phyloP scores from a whole-genome alignment of 2,329 filamentous ascomycete genomes.

The Pseudomassariella vexata region DNA sequence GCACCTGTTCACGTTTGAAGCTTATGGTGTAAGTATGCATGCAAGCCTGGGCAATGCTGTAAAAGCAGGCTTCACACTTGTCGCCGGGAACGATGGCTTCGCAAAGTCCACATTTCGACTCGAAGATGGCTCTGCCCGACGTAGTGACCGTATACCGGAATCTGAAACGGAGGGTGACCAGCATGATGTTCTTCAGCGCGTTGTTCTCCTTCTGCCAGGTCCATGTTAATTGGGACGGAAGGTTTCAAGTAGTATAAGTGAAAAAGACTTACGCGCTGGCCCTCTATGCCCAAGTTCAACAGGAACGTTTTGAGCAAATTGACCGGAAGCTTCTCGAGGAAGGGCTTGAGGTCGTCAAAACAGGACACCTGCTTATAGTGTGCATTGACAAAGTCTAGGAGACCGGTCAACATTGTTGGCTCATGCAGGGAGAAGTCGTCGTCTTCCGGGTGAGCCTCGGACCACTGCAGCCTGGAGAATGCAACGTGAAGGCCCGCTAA shows the following conservation, averaged over 20 bases:
- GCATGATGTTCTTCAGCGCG: constrained; percentile 5
- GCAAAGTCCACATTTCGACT: constrained; percentile 5
- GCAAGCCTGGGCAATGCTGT: constrained; percentile 13
- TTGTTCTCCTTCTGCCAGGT: constrained; percentile 2
- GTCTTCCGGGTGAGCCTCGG: not conserved
- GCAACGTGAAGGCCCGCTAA: constrained; percentile 9
- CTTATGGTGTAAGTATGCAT: constrained; percentile 13
- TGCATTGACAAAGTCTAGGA: constrained; percentile 31
- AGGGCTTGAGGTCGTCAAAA: constrained; percentile 42
- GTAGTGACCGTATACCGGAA: constrained; percentile 8
- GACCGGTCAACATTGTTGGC: no score
- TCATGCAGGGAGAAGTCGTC: no score
- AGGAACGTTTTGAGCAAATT: constrained; percentile 32
- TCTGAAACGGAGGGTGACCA: constrained; percentile 4
- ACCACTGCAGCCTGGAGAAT: constrained; percentile 1
- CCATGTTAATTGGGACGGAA: not conserved
- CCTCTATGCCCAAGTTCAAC: constrained; percentile 16
- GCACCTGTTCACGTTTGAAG: no score
- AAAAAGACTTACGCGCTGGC: constrained; percentile 23
- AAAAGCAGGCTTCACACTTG: constrained; percentile 16
- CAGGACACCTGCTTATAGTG: constrained; percentile 31
- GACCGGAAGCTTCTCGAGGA: constrained; percentile 34
- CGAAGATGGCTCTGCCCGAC: not conserved
- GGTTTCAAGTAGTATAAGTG: constrained; percentile 10
- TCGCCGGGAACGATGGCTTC: not conserved